phyloP scores from a whole-genome alignment of 2,329 filamentous ascomycete genomes.

The Cercospora brassicicola region DNA sequence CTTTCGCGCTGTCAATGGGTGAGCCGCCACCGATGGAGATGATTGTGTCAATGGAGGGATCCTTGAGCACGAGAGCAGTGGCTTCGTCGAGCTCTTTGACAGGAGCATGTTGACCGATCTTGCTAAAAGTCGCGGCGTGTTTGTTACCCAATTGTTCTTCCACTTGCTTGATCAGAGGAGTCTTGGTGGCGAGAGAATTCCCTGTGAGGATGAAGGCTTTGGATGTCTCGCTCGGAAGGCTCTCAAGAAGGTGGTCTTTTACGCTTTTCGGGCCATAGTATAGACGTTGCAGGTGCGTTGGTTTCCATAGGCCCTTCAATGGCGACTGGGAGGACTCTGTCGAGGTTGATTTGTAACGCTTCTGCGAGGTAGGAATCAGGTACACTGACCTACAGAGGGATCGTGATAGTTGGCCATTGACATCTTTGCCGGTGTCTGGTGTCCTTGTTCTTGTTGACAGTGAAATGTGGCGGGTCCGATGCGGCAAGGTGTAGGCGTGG shows the following conservation, averaged over 20 bases:
- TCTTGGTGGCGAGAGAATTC: constrained; percentile 55
- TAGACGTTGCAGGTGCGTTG: constrained; percentile 51
- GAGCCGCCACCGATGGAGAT: constrained; percentile 57
- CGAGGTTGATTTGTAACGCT: constrained; percentile 41
- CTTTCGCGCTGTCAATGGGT: constrained; percentile 56
- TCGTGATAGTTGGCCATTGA: constrained; percentile 17
- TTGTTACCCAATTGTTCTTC: constrained; percentile 52
- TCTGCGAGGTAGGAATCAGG: constrained; percentile 16
- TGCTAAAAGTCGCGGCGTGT: constrained; percentile 57
- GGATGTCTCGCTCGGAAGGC: constrained; percentile 47
- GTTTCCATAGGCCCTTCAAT: constrained; percentile 53
- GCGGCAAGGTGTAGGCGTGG: neutral
- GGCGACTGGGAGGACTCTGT: constrained; percentile 47
- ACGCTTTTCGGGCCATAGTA: constrained; percentile 54
- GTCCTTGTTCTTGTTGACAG: neutral
- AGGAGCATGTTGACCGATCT: constrained; percentile 58
- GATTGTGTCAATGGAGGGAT: constrained; percentile 54
- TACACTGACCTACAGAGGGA: constrained; percentile 27
- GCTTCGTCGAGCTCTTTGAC: constrained; percentile 57
- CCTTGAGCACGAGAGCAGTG: constrained; percentile 48
- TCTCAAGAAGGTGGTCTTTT: constrained; percentile 48
- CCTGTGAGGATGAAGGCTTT: constrained; percentile 61
- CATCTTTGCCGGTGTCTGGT: constrained; percentile 1
- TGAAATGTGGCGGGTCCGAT: neutral
- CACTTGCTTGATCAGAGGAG: constrained; percentile 53